Evolutionary conservation across 495 filamentous ascomycete species (phyloP).

Genomic region (Corynascus novoguineensis): DNA sequence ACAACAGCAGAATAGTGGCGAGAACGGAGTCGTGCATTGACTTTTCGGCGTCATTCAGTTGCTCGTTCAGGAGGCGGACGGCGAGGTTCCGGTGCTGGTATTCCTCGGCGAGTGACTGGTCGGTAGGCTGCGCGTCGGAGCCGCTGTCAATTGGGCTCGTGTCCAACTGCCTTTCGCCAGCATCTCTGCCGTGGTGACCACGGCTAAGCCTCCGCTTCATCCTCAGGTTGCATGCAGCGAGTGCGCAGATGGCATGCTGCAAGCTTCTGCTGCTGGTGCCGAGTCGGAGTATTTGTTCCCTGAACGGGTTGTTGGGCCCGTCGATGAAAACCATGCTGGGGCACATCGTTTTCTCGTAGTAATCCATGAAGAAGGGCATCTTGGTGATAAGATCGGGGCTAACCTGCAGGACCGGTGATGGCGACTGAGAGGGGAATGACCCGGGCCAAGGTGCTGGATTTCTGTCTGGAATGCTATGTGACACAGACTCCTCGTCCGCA

Average conservation of each 20-base stretch:
- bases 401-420: conserved; percentile 34
- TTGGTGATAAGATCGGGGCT: conserved; percentile 50
- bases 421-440: conserved; percentile 25
- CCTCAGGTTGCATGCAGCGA: conserved; percentile 77
- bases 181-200: conserved; percentile 42
- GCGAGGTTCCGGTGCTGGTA: conserved; percentile 74
- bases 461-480: conserved; percentile 29
- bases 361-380: conserved; percentile 62
- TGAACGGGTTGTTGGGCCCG: conserved; percentile 74
- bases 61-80: conserved; percentile 74
- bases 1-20: conserved; percentile 80
- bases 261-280: conserved; percentile 73
- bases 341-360: conserved; percentile 85
- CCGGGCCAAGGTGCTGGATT: conserved; percentile 21
- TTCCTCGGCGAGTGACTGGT: conserved; percentile 63
- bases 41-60: conserved; percentile 67
- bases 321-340: conserved; percentile 90
- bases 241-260: conserved; percentile 86
- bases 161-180: conserved; percentile 31
- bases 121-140: conserved; percentile 37
- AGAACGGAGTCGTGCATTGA: conserved; percentile 81
- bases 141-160: conserved; percentile 33
- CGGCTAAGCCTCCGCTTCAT: conserved; percentile 54
- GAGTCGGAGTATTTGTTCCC: conserved; percentile 74
- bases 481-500: conserved; percentile 38